These are phyloP conservation scores for Candida tetrigidarum DNA, from an alignment of 1,139 yeast genomes.

Conservation along the genomic window DNA sequence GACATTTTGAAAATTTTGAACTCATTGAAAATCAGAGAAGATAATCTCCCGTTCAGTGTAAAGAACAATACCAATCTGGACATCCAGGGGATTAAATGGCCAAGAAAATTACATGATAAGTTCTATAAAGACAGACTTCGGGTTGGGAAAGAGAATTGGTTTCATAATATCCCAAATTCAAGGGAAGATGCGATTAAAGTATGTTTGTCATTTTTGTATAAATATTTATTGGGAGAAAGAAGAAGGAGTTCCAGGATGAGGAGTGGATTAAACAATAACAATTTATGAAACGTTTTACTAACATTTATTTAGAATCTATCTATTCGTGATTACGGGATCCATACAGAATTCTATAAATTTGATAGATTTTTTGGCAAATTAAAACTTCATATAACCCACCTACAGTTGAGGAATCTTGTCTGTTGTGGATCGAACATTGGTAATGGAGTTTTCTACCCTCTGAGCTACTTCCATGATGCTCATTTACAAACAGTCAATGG, in stretches of 20 bases:
- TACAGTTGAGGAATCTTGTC: slow-evolving; percentile 58
- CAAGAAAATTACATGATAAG: slow-evolving; percentile 32
- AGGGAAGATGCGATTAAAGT: slow-evolving; percentile 36
- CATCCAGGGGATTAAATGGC: slow-evolving; percentile 45
- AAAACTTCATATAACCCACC: slow-evolving; percentile 56
- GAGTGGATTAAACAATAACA: too few relatives aligned
- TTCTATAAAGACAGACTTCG: slow-evolving; percentile 38
- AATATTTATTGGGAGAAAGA: too few relatives aligned
- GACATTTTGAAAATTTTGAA: slow-evolving; percentile 43
- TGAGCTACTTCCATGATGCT: slow-evolving; percentile 40
- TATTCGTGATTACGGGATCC: slow-evolving; percentile 17
- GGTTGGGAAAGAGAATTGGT: slow-evolving; percentile 42
- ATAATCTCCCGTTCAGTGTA: slow-evolving; percentile 34
- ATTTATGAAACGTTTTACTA: too few relatives aligned
- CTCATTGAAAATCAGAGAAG: slow-evolving; percentile 41
- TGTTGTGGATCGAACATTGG: slow-evolving; percentile 42
- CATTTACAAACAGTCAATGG: slow-evolving; percentile 27
- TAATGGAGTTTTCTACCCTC: slow-evolving; percentile 46
- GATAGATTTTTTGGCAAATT: slow-evolving; percentile 47
- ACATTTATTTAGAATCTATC: slow-evolving; percentile 29
- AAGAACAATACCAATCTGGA: slow-evolving; percentile 21
- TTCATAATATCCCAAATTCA: slow-evolving; percentile 41
- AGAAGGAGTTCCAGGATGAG: too few relatives aligned
- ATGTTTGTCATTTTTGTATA: too few relatives aligned
- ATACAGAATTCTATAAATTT: slow-evolving; percentile 42